A percentile compares a stretch with the other conserved stretches of the same genome.
phyloP scores from a whole-genome alignment of 1,284 basidiomycete species.

The Phlebopus sp. region DNA sequence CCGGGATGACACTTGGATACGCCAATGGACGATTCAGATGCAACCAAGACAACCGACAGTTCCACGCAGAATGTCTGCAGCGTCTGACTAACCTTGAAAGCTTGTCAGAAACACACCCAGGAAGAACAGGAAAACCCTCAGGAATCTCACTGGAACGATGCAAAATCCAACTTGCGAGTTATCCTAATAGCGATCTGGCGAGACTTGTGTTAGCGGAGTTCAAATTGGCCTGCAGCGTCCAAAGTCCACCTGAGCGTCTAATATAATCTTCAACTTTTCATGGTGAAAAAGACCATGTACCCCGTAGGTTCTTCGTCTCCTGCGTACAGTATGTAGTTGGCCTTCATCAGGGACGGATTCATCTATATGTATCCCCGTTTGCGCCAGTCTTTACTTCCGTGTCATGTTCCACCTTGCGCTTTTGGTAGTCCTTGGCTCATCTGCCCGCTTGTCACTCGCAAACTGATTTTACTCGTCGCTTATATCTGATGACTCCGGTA shows the following conservation, averaged over 20 bases:
- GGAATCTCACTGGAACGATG: not conserved
- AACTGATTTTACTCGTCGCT: not conserved
- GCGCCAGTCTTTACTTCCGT: not conserved
- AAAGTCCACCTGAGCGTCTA: no score
- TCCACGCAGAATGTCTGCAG: slow-evolving; percentile 3
- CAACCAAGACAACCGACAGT: not conserved
- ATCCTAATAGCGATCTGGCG: slow-evolving; percentile 2
- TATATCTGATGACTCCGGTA: no score
- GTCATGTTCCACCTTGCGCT: not conserved
- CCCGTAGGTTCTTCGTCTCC: not conserved
- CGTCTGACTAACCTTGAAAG: slow-evolving; percentile 9
- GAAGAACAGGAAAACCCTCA: slow-evolving; percentile 3
- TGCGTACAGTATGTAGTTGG: not conserved
- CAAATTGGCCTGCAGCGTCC: slow-evolving; percentile 3
- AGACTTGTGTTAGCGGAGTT: slow-evolving; percentile 13
- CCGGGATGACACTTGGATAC: slow-evolving; percentile 2
- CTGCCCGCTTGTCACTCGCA: not conserved
- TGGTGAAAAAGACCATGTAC: no score
- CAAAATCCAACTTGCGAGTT: not conserved
- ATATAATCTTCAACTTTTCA: no score
- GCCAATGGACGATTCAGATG: not conserved
- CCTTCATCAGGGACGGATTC: not conserved
- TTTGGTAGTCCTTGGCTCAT: not conserved
- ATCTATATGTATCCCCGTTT: no score
- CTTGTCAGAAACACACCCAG: slow-evolving; percentile 10